Base-by-base conservation (phyloP, 2,329 filamentous ascomycete genomes). In the Escovopsis sp. region DNA sequence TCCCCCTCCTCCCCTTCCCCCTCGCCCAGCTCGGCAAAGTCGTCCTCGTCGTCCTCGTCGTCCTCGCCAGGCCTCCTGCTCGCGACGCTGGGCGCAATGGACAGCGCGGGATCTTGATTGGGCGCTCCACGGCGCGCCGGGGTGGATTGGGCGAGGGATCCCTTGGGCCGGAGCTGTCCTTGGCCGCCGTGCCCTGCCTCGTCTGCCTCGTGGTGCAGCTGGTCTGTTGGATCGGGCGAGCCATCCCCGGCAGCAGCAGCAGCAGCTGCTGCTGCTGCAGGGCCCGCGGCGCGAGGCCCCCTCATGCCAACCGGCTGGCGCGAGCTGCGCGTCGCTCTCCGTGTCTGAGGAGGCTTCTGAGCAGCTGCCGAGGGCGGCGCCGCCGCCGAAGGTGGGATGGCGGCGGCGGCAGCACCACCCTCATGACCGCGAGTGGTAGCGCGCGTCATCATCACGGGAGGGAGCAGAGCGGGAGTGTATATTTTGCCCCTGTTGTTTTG, bases 111-210 rank as follows among this genome's bases (percentile, higher is more conserved):
- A 40, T 12, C 38, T 38, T 19, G 38, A 25, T 19, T 17, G 21
- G 18, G 42, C 21, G 14, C 30, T 16, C n/a, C 36, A 48, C 32
- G 48, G 43, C n/a, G 45, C 48, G 17, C 49, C 48, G 12, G 46
- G 43, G 27, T 49, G 30, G 11, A 39, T 33, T 2, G 43, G 43
- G 23, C 27, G 21, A 35, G 31, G 17, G 23, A 13, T 12, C 23
- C 15, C 13, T 34, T 30, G 27, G 27, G 27, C 21, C 21, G 21
- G 8, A 11, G 9, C 21, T 25, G 21, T n/a, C n/a, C n/a, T n/a
- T n/a, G n/a, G n/a, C n/a, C n/a, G n/a, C n/a, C n/a, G n/a, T n/a
- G n/a, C 2, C 21, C 21, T 8, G 21, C 21, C 21, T 25, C 21
- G 21, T 25, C 21, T 8, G 21, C 21, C 21, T 25, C 21, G 21